Conservation (phyloP, 495 filamentous ascomycete genomes). For the Tuber calosporum region DNA sequence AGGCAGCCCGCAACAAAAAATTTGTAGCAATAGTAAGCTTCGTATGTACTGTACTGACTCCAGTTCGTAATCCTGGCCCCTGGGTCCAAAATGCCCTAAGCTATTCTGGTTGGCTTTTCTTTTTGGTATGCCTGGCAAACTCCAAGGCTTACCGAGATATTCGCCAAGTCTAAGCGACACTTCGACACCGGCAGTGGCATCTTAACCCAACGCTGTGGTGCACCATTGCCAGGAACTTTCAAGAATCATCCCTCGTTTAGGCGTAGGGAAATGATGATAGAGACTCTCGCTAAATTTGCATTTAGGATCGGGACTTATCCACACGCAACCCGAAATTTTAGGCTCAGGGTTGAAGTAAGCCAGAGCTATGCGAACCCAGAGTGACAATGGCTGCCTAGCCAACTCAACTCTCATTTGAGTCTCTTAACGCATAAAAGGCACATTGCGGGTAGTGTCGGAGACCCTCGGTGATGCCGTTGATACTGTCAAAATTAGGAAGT, state of each 20-base stretch:
- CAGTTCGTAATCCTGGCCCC: background rate
- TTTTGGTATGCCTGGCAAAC: background rate
- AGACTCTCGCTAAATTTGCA: background rate
- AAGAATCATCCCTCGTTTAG: background rate
- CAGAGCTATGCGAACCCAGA: background rate
- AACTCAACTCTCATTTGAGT: background rate
- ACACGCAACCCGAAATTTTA: background rate
- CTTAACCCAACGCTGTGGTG: background rate
- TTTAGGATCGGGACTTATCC: background rate
- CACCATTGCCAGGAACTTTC: background rate
- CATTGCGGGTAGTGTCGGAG: background rate
- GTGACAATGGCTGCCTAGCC: background rate
- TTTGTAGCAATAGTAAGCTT: background rate
- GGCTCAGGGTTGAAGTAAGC: background rate
- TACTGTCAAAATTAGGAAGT: background rate
- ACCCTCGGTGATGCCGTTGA: background rate
- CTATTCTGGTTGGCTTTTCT: background rate
- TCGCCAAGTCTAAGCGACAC: background rate
- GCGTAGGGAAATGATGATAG: background rate
- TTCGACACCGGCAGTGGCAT: background rate
- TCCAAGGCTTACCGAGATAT: conserved; percentile 3
- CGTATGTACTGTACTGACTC: background rate
- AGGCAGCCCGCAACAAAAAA: background rate
- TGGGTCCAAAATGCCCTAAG: background rate
- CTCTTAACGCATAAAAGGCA: background rate